These are phyloP conservation scores for Talaromyces sp. DNA, from an alignment of 2,329 filamentous ascomycete species.

Conservation along the genomic window DNA sequence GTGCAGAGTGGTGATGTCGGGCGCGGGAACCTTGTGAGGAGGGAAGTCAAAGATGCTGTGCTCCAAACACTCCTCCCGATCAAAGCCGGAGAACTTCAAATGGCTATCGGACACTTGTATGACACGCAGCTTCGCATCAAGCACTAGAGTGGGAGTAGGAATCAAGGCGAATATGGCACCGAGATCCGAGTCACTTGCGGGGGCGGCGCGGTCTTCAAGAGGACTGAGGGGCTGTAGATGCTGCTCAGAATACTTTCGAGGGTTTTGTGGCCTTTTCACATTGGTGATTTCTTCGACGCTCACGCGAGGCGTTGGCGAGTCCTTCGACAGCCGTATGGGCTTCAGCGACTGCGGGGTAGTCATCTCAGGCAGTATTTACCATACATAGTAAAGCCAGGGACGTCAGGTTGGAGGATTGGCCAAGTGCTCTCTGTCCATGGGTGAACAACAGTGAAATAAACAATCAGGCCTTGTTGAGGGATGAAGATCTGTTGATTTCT, in stretches of 20 bases:
- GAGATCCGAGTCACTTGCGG: slow-evolving; percentile 12
- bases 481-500: background rate
- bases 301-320: background rate
- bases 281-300: background rate
- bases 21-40: slow-evolving; percentile 27
- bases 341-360: background rate
- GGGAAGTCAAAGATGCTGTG: slow-evolving; percentile 38
- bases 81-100: slow-evolving; percentile 27
- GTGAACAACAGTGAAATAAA: no score
- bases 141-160: slow-evolving; percentile 35
- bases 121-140: slow-evolving; percentile 33
- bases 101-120: slow-evolving; percentile 43
- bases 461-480: background rate
- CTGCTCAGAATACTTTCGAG: background rate
- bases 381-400: background rate
- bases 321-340: background rate
- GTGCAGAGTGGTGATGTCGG: slow-evolving; percentile 32
- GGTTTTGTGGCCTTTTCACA: background rate
- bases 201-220: background rate
- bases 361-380: background rate
- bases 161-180: slow-evolving; percentile 23
- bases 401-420: no score
- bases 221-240: slow-evolving; percentile 2
- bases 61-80: slow-evolving; percentile 32
- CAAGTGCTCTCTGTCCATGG: no score